These are phyloP conservation scores for Phytophthora niederhauseri DNA, from an alignment of 352 stramenopile species.

Conservation along the genomic window DNA sequence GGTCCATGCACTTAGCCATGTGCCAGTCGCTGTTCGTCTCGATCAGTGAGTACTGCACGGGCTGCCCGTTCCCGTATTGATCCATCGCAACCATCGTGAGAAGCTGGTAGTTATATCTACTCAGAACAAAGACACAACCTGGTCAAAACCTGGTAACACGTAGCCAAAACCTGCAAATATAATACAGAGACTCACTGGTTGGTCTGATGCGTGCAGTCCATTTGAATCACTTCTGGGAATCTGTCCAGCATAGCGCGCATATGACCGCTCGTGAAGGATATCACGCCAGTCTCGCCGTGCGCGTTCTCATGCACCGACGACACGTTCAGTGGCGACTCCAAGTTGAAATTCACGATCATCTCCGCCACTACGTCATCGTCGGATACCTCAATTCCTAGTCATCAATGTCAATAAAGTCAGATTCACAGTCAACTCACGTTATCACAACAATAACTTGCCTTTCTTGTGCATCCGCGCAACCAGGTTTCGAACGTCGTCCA, in stretches of 20 bases:
- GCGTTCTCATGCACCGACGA: constrained; percentile 9
- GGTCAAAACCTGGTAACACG: background rate
- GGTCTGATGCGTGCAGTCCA: constrained; percentile 3
- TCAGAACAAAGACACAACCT: background rate
- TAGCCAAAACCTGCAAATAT: background rate
- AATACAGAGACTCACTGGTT: constrained; percentile 10
- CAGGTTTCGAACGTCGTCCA: constrained; percentile 4
- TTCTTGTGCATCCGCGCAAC: background rate
- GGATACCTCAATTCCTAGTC: background rate
- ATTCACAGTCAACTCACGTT: background rate
- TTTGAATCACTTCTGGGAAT: constrained; percentile 12
- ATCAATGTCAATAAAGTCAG: background rate
- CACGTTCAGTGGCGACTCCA: background rate
- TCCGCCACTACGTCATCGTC: constrained; percentile 11
- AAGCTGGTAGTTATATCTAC: constrained; percentile 24
- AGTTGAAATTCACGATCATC: constrained; percentile 17
- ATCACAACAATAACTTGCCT: background rate
- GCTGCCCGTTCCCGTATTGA: constrained; percentile 3
- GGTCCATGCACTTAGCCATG: constrained; percentile 8
- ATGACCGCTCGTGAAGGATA: constrained; percentile 3
- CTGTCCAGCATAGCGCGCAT: constrained; percentile 7
- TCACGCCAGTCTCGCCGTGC: constrained; percentile 12
- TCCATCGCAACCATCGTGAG: constrained; percentile 12
- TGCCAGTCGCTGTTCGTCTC: constrained; percentile 14
- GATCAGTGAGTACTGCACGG: constrained; percentile 15